Evolutionary conservation across 495 filamentous ascomycete genomes (phyloP).

Genomic region (Xylaria nigripes): DNA sequence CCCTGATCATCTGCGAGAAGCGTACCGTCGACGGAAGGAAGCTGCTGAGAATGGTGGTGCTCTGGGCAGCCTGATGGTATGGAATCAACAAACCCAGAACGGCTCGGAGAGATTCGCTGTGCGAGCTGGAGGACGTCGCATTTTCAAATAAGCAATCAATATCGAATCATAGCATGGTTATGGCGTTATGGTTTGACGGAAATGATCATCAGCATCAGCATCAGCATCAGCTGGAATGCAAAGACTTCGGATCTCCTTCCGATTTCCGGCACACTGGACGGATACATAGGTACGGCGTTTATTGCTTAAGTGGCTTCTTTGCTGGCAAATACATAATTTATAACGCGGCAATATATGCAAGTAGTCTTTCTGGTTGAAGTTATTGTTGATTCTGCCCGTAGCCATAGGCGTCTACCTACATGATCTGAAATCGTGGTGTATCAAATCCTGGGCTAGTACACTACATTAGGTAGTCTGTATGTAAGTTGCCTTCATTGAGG

Average conservation of each 20-base stretch:
- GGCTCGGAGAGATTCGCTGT: slow-evolving; percentile 54
- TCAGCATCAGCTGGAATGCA: neutral
- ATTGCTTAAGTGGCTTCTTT: neutral
- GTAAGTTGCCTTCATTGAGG: too few relatives aligned
- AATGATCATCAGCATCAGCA: neutral
- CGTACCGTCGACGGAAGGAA: slow-evolving; percentile 62
- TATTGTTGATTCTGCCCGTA: too few relatives aligned
- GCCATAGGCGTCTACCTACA: too few relatives aligned
- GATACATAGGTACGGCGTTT: slow-evolving; percentile 7
- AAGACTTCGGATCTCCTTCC: neutral
- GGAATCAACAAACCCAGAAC: slow-evolving; percentile 51
- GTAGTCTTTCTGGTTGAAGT: too few relatives aligned
- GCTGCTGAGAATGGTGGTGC: slow-evolving; percentile 58
- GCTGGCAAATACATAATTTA: too few relatives aligned
- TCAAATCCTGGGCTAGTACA: too few relatives aligned
- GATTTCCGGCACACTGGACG: neutral
- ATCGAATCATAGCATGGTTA: neutral
- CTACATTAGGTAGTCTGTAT: too few relatives aligned
- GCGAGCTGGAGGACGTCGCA: slow-evolving; percentile 52
- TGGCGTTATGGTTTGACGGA: neutral
- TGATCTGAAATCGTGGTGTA: too few relatives aligned
- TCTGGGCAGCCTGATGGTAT: slow-evolving; percentile 62
- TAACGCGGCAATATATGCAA: too few relatives aligned
- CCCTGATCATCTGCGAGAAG: slow-evolving; percentile 77
- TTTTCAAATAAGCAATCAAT: slow-evolving; percentile 48